Evolutionary conservation across 345 rosid genomes (phyloP).

Genomic region (Bruguiera sexangula): DNA sequence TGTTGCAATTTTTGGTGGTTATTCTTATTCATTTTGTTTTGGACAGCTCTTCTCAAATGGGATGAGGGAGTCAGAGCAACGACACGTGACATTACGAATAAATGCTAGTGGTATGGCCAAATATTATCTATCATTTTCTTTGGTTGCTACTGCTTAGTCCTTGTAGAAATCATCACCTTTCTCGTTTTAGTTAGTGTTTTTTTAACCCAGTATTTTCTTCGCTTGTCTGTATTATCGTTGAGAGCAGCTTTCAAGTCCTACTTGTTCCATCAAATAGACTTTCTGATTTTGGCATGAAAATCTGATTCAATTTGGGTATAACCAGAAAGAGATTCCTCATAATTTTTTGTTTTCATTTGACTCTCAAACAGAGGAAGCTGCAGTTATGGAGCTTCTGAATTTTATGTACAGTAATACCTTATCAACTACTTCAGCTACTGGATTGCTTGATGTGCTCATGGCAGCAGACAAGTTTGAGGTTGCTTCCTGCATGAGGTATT

Average conservation of each 20-base stretch:
- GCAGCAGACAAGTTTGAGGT: conserved; percentile 99
- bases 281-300: neutral
- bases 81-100: conserved; percentile 89
- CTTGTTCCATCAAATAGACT: neutral
- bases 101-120: conserved; percentile 60
- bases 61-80: conserved; percentile 98
- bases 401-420: conserved; percentile 87
- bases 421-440: conserved; percentile 73
- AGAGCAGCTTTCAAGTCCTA: neutral
- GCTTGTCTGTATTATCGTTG: neutral
- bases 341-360: conserved; percentile 1
- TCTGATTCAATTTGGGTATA: neutral
- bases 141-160: neutral
- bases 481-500: conserved; percentile 98
- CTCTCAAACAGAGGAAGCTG: conserved; percentile 81
- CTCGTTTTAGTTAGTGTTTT: neutral
- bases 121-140: neutral
- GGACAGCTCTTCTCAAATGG: conserved; percentile 94
- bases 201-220: no score
- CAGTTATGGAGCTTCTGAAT: conserved; percentile 92
- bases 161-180: neutral
- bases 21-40: neutral
- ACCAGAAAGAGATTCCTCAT: conserved; percentile 5
- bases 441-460: conserved; percentile 92
- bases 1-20: neutral